Base-by-base conservation (phyloP, 345 rosid genomes). In the Angophora floribunda region DNA sequence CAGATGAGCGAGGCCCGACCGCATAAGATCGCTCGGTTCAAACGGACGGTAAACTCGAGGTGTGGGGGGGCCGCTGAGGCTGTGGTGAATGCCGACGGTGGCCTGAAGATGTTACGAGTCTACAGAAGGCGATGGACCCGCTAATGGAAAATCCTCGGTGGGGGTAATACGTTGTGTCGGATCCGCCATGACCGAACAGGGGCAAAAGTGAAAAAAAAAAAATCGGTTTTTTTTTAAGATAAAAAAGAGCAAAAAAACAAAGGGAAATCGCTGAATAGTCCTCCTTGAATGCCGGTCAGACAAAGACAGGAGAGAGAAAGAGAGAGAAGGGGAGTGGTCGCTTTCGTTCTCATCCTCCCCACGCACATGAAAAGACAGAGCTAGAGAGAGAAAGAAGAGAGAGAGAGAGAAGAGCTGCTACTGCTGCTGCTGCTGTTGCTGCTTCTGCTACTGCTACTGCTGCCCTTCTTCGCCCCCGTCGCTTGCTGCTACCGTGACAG, bases 251-350 rank as follows among this genome's bases (percentile, higher is more conserved):
- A 26, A 16, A 17, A 36, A 5, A 1, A 70, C 3, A 24, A 26
- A 16, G 13, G 79, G 41, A 19, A 36, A 7, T 82, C 52, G 14
- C 51, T 14, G 53, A 84, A 45, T 49, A 45, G 26, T 90, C 93
- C 90, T 86, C 55, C 88, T 91, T 90, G 93, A 92, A 90, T 89
- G 93, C 90, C 89, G 93, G 89, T 90, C 90, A 82, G 91, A 94
- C 85, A 92, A 90, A 28, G 95, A 93, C 94, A 88, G 19, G 92
- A 92, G 86, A 89, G 86, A 87, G 88, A 85, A 53, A 86, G 51
- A 78, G 70, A 85, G 85, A 47, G n/a, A 7, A 89, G 70, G 85
- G 89, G 95, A 59, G 87, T 88, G 93, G 95, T 94, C 96, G 67
- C 91, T 78, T 89, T 94, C 94, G 52, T 16, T 9, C 65, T 17